Percentiles rank a stretch among this genome's conserved stretches.
Conservation (phyloP, 2,329 filamentous ascomycete genomes). For the Penicillium psychrosexuale region DNA sequence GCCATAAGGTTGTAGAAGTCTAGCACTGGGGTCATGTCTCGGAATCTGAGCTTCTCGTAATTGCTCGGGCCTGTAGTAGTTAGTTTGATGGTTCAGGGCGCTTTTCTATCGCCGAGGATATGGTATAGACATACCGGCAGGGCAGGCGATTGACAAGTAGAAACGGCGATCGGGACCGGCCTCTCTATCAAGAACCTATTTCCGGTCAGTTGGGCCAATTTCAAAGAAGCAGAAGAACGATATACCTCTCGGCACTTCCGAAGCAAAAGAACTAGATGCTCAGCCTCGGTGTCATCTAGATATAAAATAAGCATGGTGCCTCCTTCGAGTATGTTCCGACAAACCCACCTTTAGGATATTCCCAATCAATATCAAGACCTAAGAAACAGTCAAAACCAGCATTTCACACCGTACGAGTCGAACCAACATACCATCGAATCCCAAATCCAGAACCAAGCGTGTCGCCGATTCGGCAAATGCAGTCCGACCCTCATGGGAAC, state of each 20-base stretch:
- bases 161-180: constrained; percentile 45
- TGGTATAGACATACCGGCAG: constrained; percentile 43
- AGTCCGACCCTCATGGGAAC: constrained; percentile 58
- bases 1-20: constrained; percentile 67
- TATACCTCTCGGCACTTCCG: constrained; percentile 41
- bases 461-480: constrained; percentile 70
- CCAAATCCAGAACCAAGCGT: constrained; percentile 71
- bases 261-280: constrained; percentile 45
- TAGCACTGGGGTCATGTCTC: constrained; percentile 47
- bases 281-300: constrained; percentile 42
- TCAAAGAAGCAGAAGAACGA: neutral
- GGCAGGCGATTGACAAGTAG: constrained; percentile 50
- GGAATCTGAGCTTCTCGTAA: constrained; percentile 46
- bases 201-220: constrained; percentile 6
- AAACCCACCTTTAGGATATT: constrained; percentile 42
- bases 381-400: neutral
- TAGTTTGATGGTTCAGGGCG: constrained; percentile 46
- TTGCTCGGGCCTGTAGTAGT: constrained; percentile 41
- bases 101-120: constrained; percentile 41
- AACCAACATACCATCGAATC: constrained; percentile 55
- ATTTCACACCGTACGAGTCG: neutral
- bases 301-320: constrained; percentile 10
- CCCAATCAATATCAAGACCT: constrained; percentile 50
- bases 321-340: neutral
- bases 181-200: constrained; percentile 36